Evolutionary conservation across 2,329 filamentous ascomycete genomes (phyloP), one percentile per base, ranked within the genome.

Genomic region (Aspergillus quadricinctus): DNA sequence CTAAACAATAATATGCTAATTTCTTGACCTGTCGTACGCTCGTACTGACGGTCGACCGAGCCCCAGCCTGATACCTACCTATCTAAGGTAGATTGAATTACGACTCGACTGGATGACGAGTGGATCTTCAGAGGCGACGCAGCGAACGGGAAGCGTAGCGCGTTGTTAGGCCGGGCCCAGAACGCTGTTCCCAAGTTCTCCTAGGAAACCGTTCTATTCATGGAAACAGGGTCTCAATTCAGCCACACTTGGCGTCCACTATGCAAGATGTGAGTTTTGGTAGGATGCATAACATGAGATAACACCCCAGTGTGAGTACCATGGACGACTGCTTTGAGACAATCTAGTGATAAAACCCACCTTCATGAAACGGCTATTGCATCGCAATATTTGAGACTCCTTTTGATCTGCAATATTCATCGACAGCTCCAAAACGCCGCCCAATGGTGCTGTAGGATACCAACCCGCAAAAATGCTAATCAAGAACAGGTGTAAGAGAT

Each of bases 401-500:
- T 29, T 27, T 41, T 23, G n/a, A 11, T 45, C 41, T 45, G n/a
- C 14, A 48, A 53, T 11, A 25, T n/a, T 46, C 23, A 35, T 31
- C 46, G 46, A 49, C 14, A 40, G 23, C 29, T 48, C 52, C 62
- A 68, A 77, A 59, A 76, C 69, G 28, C 73, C 72, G 19, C 65
- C 70, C 46, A 69, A 72, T 35, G 74, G 73, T 27, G 75, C 82
- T 48, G 40, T 21, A 35, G 31, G 28, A 48, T 48, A 40, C 25
- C 43, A 45, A 31, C 49, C 48, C 25, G 23, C 48, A 28, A 31
- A 49, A 50, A 27, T 27, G 41, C 41, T 45, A 49, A 35, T 35
- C 23, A 50, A 31, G 19, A 73, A 9, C 53, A 57, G 11, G 31
- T 19, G 25, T 45, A 14, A 25, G 23, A 27, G 7, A 46, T 7